These are phyloP conservation scores for Pseudocercospora macadamiae DNA, from an alignment of 2,329 filamentous ascomycete genomes.

Conservation along the genomic window DNA sequence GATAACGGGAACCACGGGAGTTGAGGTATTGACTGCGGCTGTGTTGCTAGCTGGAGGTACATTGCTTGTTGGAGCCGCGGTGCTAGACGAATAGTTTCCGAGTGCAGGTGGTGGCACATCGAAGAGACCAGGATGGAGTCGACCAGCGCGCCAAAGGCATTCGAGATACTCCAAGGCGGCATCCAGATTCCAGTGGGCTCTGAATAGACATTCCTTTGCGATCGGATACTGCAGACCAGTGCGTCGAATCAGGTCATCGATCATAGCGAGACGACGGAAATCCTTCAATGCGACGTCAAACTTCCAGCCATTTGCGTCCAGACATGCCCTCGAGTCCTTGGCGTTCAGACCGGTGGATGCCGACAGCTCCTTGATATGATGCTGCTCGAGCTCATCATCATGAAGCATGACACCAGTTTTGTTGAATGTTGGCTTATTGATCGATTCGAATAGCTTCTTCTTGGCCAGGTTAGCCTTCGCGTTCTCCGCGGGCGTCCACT, in stretches of 20 bases:
- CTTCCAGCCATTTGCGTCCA: not conserved
- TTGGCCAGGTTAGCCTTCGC: too few relatives aligned
- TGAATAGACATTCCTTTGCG: not conserved
- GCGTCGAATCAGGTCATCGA: not conserved
- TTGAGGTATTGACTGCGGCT: too few relatives aligned
- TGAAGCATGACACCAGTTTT: not conserved
- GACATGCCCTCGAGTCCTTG: not conserved
- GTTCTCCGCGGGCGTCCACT: too few relatives aligned
- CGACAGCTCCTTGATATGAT: not conserved
- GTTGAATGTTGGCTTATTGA: not conserved
- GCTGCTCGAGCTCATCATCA: not conserved
- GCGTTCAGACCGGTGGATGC: not conserved
- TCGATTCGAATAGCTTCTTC: too few relatives aligned
- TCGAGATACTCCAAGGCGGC: not conserved
- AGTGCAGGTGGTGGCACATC: too few relatives aligned
- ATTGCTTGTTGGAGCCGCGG: too few relatives aligned
- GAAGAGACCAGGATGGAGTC: not conserved
- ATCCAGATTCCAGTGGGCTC: not conserved
- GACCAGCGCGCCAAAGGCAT: too few relatives aligned
- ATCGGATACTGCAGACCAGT: not conserved
- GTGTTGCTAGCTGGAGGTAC: too few relatives aligned
- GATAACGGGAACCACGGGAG: too few relatives aligned
- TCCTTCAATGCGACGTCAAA: not conserved
- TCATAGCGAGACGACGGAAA: not conserved
- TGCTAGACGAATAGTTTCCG: too few relatives aligned